Base-by-base conservation (phyloP, 2,329 filamentous ascomycete species). In the Pleoardoris graminearum region DNA sequence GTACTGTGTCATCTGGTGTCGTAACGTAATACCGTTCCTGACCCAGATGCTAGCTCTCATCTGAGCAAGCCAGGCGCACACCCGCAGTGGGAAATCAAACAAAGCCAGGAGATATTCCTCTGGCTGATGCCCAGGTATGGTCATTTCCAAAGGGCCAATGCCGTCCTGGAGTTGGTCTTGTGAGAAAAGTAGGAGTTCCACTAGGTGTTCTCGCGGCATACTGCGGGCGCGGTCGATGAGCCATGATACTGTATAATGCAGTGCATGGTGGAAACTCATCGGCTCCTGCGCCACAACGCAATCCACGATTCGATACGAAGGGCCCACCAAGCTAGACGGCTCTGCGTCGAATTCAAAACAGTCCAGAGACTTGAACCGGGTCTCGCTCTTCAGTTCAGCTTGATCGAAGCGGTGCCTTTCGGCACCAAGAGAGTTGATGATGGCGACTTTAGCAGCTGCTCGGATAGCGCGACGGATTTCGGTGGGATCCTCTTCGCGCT, bases 41-140 rank as follows among this genome's bases (percentile, higher is more conserved):
- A 99, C 93, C 94, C 95, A 99, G 86, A 97, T 96, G 46, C 91
- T 90, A 16, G 93, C 91, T 72, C 96, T 96, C 85, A 99, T 97
- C 76, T 99, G 95, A 5, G 94, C 90, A 27, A 99, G 80, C 94
- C 94, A 99, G 17, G 91, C 91, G 70, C 91, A 97, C 0, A 97
- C 92, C 47, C 95, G 84, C 3, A 99, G 79, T 0, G 95, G 93
- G 65, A 90, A 96, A 71, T 99, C 94, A 66, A 99, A 96, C 46
- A 91, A 85, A 1, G 89, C 87, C 71, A 96, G 86, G 19, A 96
- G 79, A 65, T 92, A 87, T 69, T 96, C 91, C 63, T 96, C 89
- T 0, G 87, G 77, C 0, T 77, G 78, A 57, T 83, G 82, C 14
- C 84, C 80, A 19, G 81, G 80, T 48, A 80, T 81, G 29, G 78